Evolutionary conservation across 2,329 filamentous ascomycete genomes (phyloP).

Genomic region (Cladosporium sp.): DNA sequence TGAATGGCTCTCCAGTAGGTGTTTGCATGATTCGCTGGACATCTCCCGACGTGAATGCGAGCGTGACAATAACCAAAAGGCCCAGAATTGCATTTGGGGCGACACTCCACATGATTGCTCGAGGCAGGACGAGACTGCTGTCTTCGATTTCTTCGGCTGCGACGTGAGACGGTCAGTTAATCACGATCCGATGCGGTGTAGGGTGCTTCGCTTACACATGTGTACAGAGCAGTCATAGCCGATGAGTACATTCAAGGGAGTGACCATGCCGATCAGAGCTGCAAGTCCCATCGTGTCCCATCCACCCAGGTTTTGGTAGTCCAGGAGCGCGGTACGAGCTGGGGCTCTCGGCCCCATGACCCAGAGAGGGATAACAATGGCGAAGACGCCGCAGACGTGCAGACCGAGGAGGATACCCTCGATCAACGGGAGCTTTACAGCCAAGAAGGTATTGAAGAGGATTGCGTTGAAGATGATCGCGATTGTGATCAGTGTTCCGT

Average conservation of each 20-base stretch:
- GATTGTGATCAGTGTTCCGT: conserved; percentile 44
- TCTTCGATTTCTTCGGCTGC: conserved; percentile 22
- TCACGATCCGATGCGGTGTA: too few relatives aligned
- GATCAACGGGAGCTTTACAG: conserved; percentile 40
- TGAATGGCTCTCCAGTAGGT: conserved; percentile 28
- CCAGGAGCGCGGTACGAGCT: conserved; percentile 15
- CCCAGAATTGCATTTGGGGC: conserved; percentile 20
- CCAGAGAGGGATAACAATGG: conserved; percentile 25
- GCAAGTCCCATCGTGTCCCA: conserved; percentile 33
- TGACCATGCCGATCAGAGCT: conserved; percentile 38
- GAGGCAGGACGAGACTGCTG: conserved; percentile 18
- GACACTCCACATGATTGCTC: conserved; percentile 19
- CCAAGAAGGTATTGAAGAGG: conserved; percentile 41
- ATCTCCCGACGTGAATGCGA: conserved; percentile 33
- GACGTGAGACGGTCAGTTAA: neutral
- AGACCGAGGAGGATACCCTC: conserved; percentile 35
- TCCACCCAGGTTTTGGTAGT: conserved; percentile 21
- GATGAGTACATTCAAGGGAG: conserved; percentile 20
- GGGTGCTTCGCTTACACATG: conserved; percentile 24
- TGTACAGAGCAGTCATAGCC: conserved; percentile 24
- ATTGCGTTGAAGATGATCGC: conserved; percentile 33
- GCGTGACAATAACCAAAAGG: conserved; percentile 25
- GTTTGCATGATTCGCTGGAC: conserved; percentile 24
- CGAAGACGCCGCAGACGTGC: conserved; percentile 34
- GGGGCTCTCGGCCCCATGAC: conserved; percentile 21